A percentile compares a stretch with the other conserved stretches of the same genome.
These are phyloP conservation scores for Pseudocercospora macadamiae DNA, from an alignment of 2,329 filamentous ascomycete species.

Conservation along the genomic window DNA sequence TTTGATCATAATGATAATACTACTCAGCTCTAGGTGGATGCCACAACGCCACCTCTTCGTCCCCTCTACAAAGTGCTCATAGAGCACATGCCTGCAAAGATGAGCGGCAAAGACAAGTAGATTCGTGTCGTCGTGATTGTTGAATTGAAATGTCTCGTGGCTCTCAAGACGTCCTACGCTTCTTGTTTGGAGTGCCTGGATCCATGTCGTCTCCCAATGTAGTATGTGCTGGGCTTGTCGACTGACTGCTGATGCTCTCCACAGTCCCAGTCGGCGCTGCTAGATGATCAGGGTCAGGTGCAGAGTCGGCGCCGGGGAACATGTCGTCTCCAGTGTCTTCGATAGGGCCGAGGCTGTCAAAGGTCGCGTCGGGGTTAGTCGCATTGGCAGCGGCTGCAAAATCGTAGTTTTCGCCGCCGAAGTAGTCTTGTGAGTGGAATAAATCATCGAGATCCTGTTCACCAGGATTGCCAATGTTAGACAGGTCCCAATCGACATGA, in stretches of 20 bases:
- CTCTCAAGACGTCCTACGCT: conserved; percentile 20
- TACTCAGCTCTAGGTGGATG: no score
- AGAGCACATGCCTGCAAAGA: no score
- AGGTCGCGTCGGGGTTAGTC: conserved; percentile 17
- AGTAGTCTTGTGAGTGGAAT: conserved; percentile 14
- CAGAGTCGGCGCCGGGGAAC: conserved; percentile 5
- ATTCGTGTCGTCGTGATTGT: conserved; percentile 8
- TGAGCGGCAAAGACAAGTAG: neutral
- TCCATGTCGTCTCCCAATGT: conserved; percentile 21
- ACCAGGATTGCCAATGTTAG: conserved; percentile 10
- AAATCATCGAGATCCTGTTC: conserved; percentile 13
- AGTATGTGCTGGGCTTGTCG: conserved; percentile 39
- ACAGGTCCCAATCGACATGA: conserved; percentile 7
- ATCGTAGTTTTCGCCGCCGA: conserved; percentile 28
- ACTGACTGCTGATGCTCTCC: conserved; percentile 47
- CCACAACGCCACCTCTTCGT: no score
- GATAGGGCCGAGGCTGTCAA: conserved; percentile 11
- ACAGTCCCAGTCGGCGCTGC: conserved; percentile 32
- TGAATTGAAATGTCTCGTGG: neutral
- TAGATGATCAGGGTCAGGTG: conserved; percentile 12
- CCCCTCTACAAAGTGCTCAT: no score
- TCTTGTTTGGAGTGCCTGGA: conserved; percentile 32
- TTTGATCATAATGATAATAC: no score
- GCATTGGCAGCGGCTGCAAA: conserved; percentile 28
- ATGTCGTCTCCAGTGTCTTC: conserved; percentile 19